Evolutionary conservation across 176 grass and related monocot genomes (phyloP), one percentile per base, ranked within the genome.

Genomic region (Oryza rufipogon): DNA sequence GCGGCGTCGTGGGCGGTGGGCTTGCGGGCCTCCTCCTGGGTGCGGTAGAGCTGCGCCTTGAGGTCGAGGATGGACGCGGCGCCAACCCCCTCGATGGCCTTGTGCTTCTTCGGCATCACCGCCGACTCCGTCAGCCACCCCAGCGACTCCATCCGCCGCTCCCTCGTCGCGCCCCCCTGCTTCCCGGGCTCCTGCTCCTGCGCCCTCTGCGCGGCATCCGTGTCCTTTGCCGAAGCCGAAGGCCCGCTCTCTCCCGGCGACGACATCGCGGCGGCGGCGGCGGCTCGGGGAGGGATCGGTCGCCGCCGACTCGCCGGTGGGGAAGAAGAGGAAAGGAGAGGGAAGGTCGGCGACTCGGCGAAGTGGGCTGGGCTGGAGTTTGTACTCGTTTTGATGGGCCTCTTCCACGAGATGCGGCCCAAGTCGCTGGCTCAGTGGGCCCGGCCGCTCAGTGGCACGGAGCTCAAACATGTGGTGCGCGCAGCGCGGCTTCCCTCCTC

Each of bases 71-170:
- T 95, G 73, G 96, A 99, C 30, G 89, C 87, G 25, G 96, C 93
- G 32, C 96, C 86, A 32, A 99, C 96, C 23, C 96, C 96, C 80
- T 99, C 93, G 87, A 99, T 99, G 61, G 89, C 88, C 86, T 90
- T 95, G 93, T 92, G 93, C 81, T 99, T 99, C 93, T 94, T 99
- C 19, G 96, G 96, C 96, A 96, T 96, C 85, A 99, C 80, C 42
- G 90, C 45, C 25, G 96, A 99, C 81, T 99, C 96, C 86, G 93
- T 96, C 28, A 99, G 91, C 96, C 96, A 99, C 82, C 96, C 96
- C 78, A 96, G 85, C 51, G 96, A 99, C 60, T 96, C 96, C 90
- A 87, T 83, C 80, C 96, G 73, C 70, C 76, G 80, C 72, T 87
- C 84, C 86, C 30, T 58, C 54, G 17, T 91, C 76, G 47, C 36